These are phyloP conservation scores for Solanum rostratum DNA, from an alignment of 257 asterid species.

Conservation along the genomic window DNA sequence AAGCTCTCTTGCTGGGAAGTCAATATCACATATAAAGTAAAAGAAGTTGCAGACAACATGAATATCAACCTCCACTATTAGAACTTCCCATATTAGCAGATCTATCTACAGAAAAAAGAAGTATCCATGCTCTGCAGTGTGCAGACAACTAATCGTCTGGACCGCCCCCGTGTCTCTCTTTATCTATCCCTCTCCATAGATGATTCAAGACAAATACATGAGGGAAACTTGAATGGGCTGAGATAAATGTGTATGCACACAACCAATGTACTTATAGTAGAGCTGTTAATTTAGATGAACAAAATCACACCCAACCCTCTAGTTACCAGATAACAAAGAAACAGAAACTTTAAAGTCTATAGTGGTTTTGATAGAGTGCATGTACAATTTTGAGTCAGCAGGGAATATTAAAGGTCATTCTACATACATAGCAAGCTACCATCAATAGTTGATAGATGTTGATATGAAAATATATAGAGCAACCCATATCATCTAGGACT, in stretches of 20 bases:
- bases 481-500: background rate
- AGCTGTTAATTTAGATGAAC: background rate
- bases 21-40: background rate
- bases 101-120: background rate
- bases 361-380: background rate
- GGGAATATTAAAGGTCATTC: background rate
- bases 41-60: background rate
- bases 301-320: background rate
- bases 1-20: slow-evolving; percentile 72
- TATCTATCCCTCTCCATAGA: background rate
- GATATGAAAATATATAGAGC: background rate
- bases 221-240: background rate
- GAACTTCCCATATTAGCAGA: background rate
- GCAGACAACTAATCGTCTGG: background rate
- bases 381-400: background rate
- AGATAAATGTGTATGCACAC: background rate
- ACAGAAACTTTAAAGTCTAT: background rate
- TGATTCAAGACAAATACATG: background rate
- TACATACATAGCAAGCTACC: background rate
- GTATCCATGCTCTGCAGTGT: background rate
- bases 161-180: background rate
- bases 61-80: background rate
- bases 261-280: background rate
- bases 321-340: background rate
- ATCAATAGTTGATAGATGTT: background rate